These are phyloP conservation scores for Euphorbia peplus DNA, from an alignment of 345 rosid genomes.

Conservation along the genomic window DNA sequence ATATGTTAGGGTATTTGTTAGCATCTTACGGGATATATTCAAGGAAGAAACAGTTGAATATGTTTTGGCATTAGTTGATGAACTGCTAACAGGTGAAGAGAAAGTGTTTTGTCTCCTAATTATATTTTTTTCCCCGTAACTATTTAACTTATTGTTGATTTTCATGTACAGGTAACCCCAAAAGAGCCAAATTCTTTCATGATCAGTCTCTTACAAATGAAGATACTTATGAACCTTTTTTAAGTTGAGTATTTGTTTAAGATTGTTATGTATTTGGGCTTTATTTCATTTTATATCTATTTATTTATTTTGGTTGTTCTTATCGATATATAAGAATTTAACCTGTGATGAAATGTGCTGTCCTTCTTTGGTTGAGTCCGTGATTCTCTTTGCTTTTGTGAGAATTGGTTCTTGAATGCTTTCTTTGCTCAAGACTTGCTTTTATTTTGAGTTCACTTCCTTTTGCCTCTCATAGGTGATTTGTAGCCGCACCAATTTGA, in stretches of 20 bases:
- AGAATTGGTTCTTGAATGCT: not conserved
- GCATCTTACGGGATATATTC: constrained; percentile 76
- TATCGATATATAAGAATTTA: not conserved
- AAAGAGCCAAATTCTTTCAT: constrained; percentile 88
- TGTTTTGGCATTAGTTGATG: constrained; percentile 90
- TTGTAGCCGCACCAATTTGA: not conserved
- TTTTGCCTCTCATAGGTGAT: not conserved
- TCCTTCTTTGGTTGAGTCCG: not conserved
- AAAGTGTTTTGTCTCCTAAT: constrained; percentile 1
- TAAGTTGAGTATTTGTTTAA: constrained; percentile 56
- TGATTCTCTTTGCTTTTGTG: not conserved
- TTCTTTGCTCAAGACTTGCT: not conserved
- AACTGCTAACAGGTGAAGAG: constrained; percentile 73
- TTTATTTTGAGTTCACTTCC: constrained; percentile 1
- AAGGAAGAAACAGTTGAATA: constrained; percentile 98
- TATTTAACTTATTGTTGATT: constrained; percentile 27
- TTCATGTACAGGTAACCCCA: constrained; percentile 68
- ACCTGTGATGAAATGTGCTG: not conserved
- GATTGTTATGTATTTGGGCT: not conserved
- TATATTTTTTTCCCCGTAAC: not conserved
- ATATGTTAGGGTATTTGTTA: constrained; percentile 77
- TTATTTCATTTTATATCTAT: not conserved
- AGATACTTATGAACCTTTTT: constrained; percentile 90
- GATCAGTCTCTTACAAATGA: constrained; percentile 68
- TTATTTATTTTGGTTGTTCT: not conserved